These are phyloP conservation scores for Euryodendron excelsum DNA, from an alignment of 148 eudicot genomes.

Conservation along the genomic window DNA sequence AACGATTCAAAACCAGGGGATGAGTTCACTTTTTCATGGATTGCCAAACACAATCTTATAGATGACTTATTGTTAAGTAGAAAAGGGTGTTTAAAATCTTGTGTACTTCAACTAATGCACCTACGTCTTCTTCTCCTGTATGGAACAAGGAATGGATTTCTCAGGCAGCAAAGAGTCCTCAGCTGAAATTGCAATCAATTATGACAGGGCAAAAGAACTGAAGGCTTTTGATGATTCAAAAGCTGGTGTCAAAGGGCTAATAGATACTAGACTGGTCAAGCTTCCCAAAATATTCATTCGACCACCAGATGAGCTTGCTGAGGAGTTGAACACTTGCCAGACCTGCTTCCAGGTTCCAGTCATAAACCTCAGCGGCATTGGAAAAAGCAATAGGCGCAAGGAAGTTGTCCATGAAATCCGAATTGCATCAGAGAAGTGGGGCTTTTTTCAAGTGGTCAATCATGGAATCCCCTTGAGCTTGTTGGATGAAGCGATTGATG, in stretches of 20 bases:
- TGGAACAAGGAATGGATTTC: too few species aligned
- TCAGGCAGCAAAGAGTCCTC: too few species aligned
- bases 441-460: constrained; percentile 52
- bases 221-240: too few species aligned
- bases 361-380: constrained; percentile 30
- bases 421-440: constrained; percentile 39
- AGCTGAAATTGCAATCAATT: too few species aligned
- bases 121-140: constrained; percentile 1
- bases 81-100: not conserved
- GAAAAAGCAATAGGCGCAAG: not conserved
- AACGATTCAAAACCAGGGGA: too few species aligned
- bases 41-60: too few species aligned
- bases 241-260: too few species aligned
- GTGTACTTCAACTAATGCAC: not conserved
- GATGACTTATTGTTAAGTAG: not conserved
- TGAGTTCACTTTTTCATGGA: too few species aligned
- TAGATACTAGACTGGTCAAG: constrained; percentile 16
- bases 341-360: constrained; percentile 25
- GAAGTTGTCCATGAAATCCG: constrained; percentile 16
- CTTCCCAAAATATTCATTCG: constrained; percentile 40
- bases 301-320: constrained; percentile 28
- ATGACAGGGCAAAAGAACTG: too few species aligned
- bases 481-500: constrained; percentile 36
- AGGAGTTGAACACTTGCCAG: constrained; percentile 11
- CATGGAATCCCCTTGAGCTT: constrained; percentile 35